Percentiles rank a stretch among this genome's conserved stretches.
Evolutionary conservation across 768 basidiomycete species (phyloP).

Genomic region (Lactarius pseudohatsudake): DNA sequence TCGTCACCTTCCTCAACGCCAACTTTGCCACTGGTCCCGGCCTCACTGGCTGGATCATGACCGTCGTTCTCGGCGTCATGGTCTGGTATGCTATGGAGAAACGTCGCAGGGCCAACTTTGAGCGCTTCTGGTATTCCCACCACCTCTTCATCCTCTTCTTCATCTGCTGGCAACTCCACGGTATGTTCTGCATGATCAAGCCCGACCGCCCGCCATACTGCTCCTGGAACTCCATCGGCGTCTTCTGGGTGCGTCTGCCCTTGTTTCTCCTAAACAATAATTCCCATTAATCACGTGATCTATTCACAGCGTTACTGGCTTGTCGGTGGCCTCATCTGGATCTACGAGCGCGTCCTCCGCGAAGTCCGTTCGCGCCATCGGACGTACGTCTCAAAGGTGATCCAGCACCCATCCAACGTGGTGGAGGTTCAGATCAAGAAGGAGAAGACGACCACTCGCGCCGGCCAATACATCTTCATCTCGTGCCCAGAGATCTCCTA

Average conservation of each 20-base stretch:
- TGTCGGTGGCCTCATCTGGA: constrained; percentile 82
- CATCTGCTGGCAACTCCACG: constrained; percentile 91
- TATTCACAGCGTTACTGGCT: constrained; percentile 79
- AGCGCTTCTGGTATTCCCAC: constrained; percentile 87
- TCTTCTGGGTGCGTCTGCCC: constrained; percentile 80
- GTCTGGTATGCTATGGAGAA: constrained; percentile 86
- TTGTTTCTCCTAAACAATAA: background rate
- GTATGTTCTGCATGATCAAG: constrained; percentile 96
- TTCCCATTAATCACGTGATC: constrained; percentile 9
- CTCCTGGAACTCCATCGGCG: constrained; percentile 80
- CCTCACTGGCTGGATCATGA: constrained; percentile 89
- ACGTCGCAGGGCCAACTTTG: constrained; percentile 72
- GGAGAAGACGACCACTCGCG: constrained; percentile 78
- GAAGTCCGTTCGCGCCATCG: constrained; percentile 88
- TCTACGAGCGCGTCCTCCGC: constrained; percentile 84
- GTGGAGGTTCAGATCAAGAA: constrained; percentile 98
- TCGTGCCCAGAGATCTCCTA: constrained; percentile 89
- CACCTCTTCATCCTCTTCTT: constrained; percentile 94
- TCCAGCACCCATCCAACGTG: constrained; percentile 93
- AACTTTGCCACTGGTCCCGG: constrained; percentile 86
- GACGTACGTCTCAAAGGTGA: constrained; percentile 92
- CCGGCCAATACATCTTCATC: constrained; percentile 93
- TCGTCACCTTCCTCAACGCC: constrained; percentile 69
- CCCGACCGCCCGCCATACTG: constrained; percentile 89
- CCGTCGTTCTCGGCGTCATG: constrained; percentile 67